Percentiles rank a stretch among this genome's conserved stretches.
Conservation (phyloP, 306 rosid genomes). For the Quercus glauca region DNA sequence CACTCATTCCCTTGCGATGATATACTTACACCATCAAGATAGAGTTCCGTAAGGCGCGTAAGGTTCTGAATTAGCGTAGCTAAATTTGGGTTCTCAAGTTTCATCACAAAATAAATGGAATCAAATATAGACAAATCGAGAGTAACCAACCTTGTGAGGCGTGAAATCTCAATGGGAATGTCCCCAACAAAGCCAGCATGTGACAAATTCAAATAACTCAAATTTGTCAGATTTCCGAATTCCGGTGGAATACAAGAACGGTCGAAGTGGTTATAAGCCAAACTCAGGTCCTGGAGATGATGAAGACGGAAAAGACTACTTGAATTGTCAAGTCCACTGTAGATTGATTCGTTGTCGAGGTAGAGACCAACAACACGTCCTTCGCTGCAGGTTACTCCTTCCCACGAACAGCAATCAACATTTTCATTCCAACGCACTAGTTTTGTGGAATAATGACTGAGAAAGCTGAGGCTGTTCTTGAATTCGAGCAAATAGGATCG, state of each 20-base stretch:
- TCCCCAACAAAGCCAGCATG: conserved; percentile 28
- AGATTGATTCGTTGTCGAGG: not conserved
- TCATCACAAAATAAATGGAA: rapidly evolving
- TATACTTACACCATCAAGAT: conserved; percentile 40
- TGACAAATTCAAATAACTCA: conserved; percentile 31
- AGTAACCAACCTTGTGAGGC: conserved; percentile 31
- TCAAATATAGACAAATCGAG: conserved; percentile 23
- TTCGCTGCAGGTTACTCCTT: conserved; percentile 27
- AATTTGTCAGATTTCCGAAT: conserved; percentile 26
- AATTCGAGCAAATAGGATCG: conserved; percentile 11
- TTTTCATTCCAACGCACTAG: conserved; percentile 19
- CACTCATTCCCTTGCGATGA: conserved; percentile 38
- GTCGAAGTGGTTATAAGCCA: not conserved
- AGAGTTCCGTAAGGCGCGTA: conserved; percentile 20
- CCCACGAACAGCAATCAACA: conserved; percentile 30
- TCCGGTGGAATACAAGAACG: not conserved
- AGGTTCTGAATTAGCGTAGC: conserved; percentile 15
- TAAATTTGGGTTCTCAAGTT: conserved; percentile 25
- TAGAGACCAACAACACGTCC: not conserved
- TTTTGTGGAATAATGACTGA: not conserved
- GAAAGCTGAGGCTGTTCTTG: not conserved
- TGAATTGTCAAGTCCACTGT: not conserved
- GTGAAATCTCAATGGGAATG: conserved; percentile 41
- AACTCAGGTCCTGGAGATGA: not conserved
- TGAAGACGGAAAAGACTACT: not conserved